Percentiles rank a stretch among this genome's conserved stretches.
Evolutionary conservation across 352 stramenopile species (phyloP).

Genomic region (Phytophthora idaei): DNA sequence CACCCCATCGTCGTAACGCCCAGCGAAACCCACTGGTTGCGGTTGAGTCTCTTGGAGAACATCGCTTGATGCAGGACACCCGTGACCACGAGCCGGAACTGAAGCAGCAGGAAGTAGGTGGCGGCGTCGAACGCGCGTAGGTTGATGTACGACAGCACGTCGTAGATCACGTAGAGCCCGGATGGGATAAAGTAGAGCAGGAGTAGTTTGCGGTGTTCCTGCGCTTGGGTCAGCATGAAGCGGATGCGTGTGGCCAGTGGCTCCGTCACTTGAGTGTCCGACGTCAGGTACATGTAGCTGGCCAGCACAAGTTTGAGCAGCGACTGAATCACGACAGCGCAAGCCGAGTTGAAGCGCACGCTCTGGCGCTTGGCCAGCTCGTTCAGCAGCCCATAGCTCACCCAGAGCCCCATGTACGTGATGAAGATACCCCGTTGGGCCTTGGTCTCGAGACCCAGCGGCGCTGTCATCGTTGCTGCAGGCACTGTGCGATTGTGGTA

Average conservation of each 20-base stretch:
- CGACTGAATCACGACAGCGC: slow-evolving; percentile 77
- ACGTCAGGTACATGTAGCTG: slow-evolving; percentile 68
- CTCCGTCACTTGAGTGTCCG: slow-evolving; percentile 41
- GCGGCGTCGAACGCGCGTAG: slow-evolving; percentile 71
- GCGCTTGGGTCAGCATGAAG: slow-evolving; percentile 45
- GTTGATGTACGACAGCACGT: slow-evolving; percentile 87
- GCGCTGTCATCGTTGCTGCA: slow-evolving; percentile 38
- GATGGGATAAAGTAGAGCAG: slow-evolving; percentile 79
- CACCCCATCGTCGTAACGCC: slow-evolving; percentile 74
- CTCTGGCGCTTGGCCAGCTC: slow-evolving; percentile 73
- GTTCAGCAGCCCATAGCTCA: slow-evolving; percentile 79
- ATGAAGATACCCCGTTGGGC: slow-evolving; percentile 77
- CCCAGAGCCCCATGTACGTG: slow-evolving; percentile 82
- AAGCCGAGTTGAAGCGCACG: slow-evolving; percentile 77
- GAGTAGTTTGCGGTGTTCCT: slow-evolving; percentile 51
- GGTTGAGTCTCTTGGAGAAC: slow-evolving; percentile 75
- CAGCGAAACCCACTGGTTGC: slow-evolving; percentile 80
- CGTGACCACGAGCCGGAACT: slow-evolving; percentile 85
- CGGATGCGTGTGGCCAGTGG: slow-evolving; percentile 33
- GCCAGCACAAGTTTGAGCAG: slow-evolving; percentile 74
- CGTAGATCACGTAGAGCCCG: slow-evolving; percentile 81
- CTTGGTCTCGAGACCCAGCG: slow-evolving; percentile 75
- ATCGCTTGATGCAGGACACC: slow-evolving; percentile 79
- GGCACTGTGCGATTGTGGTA: neutral
- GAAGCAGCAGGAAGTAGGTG: slow-evolving; percentile 81